Evolutionary conservation across 2,329 filamentous ascomycete genomes (phyloP).

Genomic region (Emericellopsis cladophorae): DNA sequence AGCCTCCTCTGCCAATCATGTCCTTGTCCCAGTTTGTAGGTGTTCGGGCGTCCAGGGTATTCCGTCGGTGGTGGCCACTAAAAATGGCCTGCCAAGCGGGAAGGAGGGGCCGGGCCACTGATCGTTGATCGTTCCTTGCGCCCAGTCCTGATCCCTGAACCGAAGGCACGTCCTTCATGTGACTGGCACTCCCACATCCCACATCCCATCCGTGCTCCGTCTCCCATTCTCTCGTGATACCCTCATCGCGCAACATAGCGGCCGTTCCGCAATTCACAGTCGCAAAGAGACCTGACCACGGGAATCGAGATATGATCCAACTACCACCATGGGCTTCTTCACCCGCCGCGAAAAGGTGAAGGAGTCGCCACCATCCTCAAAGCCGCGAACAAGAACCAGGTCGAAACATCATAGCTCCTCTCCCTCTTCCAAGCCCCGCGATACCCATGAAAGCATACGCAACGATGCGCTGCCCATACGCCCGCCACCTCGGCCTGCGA

Average conservation of each 20-base stretch:
- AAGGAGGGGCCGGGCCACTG: too few relatives aligned
- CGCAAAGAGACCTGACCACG: not conserved
- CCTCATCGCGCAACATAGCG: not conserved
- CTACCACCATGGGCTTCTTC: constrained; percentile 16
- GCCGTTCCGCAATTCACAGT: not conserved
- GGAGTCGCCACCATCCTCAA: constrained; percentile 3
- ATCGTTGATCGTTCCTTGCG: too few relatives aligned
- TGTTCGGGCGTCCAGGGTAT: too few relatives aligned
- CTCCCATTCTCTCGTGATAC: not conserved
- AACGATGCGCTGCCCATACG: not conserved
- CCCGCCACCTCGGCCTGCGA: constrained; percentile 1
- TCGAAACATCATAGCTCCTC: constrained; percentile 1
- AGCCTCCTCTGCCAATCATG: too few relatives aligned
- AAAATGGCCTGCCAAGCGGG: too few relatives aligned
- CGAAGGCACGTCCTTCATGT: too few relatives aligned
- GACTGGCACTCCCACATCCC: too few relatives aligned
- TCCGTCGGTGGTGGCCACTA: too few relatives aligned
- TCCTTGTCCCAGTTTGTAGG: too few relatives aligned
- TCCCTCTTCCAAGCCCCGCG: constrained; percentile 9
- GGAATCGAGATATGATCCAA: not conserved
- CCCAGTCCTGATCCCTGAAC: too few relatives aligned
- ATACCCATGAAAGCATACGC: not conserved
- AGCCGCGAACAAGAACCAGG: not conserved
- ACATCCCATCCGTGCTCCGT: too few relatives aligned
- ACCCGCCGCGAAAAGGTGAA: constrained; percentile 10